A percentile compares a stretch with the other conserved stretches of the same genome.
phyloP scores from a whole-genome alignment of 306 rosid genomes.

The Cicer cuneatum region DNA sequence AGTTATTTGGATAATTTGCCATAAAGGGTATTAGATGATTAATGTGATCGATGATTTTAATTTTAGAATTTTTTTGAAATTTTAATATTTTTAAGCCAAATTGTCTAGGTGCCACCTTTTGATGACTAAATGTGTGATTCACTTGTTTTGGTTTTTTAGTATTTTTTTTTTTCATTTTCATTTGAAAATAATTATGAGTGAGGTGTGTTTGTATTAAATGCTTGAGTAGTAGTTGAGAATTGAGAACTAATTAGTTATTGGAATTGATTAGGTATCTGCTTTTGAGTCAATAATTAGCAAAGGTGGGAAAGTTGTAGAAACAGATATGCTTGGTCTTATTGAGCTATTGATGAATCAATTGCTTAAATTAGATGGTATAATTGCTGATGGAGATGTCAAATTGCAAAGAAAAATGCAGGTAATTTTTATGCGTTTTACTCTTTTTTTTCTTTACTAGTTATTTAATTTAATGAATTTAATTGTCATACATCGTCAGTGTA shows the following conservation, averaged over 20 bases:
- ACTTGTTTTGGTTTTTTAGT: not conserved
- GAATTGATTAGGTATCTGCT: slow-evolving; percentile 75
- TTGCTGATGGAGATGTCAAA: slow-evolving; percentile 90
- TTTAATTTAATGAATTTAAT: not conserved
- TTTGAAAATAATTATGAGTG: not conserved
- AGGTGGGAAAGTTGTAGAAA: slow-evolving; percentile 84
- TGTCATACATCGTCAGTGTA: not conserved
- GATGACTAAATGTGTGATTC: not conserved
- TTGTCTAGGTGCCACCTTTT: not conserved
- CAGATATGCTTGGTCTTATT: slow-evolving; percentile 68
- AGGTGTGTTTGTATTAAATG: slow-evolving; percentile 35
- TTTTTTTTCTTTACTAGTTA: not conserved
- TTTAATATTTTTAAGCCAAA: not conserved
- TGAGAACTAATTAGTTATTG: slow-evolving; percentile 40
- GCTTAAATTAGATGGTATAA: slow-evolving; percentile 80
- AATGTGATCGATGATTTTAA: not conserved
- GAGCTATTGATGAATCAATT: slow-evolving; percentile 92
- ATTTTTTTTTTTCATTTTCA: slow-evolving; percentile 4
- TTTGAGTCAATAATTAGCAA: slow-evolving; percentile 73
- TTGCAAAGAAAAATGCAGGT: slow-evolving; percentile 99
- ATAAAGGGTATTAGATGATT: not conserved
- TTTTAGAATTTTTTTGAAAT: not conserved
- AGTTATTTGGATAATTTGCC: no score
- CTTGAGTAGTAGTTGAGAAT: slow-evolving; percentile 27
- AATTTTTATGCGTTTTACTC: slow-evolving; percentile 24